These are phyloP conservation scores for Boletus speciosus DNA, from an alignment of 768 basidiomycete species.

Conservation along the genomic window DNA sequence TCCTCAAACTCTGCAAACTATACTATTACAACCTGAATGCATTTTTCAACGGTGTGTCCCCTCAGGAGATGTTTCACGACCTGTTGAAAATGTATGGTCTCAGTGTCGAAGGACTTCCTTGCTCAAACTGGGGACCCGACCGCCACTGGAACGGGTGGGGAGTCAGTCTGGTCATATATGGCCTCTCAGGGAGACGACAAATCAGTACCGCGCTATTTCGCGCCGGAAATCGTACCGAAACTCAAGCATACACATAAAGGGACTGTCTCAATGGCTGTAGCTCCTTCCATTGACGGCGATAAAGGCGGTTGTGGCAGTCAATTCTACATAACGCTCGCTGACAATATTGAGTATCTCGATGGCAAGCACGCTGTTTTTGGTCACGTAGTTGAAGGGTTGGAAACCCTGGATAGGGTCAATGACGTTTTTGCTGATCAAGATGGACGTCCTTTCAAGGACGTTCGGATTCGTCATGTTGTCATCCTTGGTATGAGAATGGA, in stretches of 20 bases:
- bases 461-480: slow-evolving; percentile 93
- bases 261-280: slow-evolving; percentile 96
- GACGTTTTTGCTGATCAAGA: slow-evolving; percentile 87
- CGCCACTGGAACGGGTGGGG: slow-evolving; percentile 91
- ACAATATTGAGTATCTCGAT: slow-evolving; percentile 93
- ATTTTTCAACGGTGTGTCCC: slow-evolving; percentile 89
- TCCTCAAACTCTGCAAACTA: slow-evolving; percentile 94
- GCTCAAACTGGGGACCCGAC: slow-evolving; percentile 97
- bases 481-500: slow-evolving; percentile 62
- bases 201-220: slow-evolving; percentile 70
- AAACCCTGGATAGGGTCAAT: slow-evolving; percentile 89
- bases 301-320: slow-evolving; percentile 88
- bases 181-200: slow-evolving; percentile 40
- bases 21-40: slow-evolving; percentile 97
- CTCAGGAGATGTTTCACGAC: neutral
- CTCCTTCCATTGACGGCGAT: slow-evolving; percentile 67
- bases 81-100: slow-evolving; percentile 1
- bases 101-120: slow-evolving; percentile 96
- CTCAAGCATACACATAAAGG: slow-evolving; percentile 84
- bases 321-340: slow-evolving; percentile 92
- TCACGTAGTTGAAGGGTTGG: slow-evolving; percentile 89
- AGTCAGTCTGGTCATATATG: slow-evolving; percentile 81
- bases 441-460: slow-evolving; percentile 89
- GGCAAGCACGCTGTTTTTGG: slow-evolving; percentile 95
- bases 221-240: slow-evolving; percentile 75